A percentile compares a stretch with the other conserved stretches of the same genome.
These are phyloP conservation scores for Chondrus crispus DNA, from an alignment of 23 red algal species.

Conservation along the genomic window DNA sequence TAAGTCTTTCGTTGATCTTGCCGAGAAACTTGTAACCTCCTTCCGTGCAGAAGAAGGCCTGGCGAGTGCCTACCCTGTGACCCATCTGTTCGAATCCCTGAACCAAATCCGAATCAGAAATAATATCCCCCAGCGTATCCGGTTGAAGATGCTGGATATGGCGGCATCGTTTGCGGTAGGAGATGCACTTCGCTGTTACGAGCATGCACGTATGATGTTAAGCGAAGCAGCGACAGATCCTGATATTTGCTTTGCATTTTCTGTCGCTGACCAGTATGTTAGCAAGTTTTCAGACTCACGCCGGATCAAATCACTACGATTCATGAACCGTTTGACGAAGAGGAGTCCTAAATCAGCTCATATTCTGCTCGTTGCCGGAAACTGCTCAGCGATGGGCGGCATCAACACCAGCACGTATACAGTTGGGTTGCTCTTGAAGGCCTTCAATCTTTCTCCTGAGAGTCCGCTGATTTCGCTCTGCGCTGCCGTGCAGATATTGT, in stretches of 20 bases:
- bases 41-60: conserved; percentile 23
- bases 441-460: conserved; percentile 31
- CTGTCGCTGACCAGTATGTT: conserved; percentile 26
- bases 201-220: neutral
- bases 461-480: conserved; percentile 45
- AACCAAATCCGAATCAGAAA: conserved; percentile 16
- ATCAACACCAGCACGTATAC: conserved; percentile 34
- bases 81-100: conserved; percentile 42
- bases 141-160: conserved; percentile 19
- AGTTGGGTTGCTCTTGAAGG: conserved; percentile 36
- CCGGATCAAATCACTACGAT: conserved; percentile 24
- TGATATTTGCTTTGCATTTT: conserved; percentile 17
- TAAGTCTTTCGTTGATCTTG: conserved; percentile 36
- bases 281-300: neutral
- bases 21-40: conserved; percentile 19
- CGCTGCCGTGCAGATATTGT: conserved; percentile 28
- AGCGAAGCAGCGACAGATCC: conserved; percentile 23
- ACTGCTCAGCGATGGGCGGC: conserved; percentile 22
- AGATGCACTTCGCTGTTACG: conserved; percentile 31
- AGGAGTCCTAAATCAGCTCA: conserved; percentile 18
- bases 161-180: conserved; percentile 18
- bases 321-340: conserved; percentile 8
- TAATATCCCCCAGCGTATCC: neutral
- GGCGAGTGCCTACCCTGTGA: conserved; percentile 8
- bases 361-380: conserved; percentile 20